A percentile compares a stretch with the other conserved stretches of the same genome.
Evolutionary conservation across 2,329 filamentous ascomycete genomes (phyloP).

Genomic region (Xylaria sp.): DNA sequence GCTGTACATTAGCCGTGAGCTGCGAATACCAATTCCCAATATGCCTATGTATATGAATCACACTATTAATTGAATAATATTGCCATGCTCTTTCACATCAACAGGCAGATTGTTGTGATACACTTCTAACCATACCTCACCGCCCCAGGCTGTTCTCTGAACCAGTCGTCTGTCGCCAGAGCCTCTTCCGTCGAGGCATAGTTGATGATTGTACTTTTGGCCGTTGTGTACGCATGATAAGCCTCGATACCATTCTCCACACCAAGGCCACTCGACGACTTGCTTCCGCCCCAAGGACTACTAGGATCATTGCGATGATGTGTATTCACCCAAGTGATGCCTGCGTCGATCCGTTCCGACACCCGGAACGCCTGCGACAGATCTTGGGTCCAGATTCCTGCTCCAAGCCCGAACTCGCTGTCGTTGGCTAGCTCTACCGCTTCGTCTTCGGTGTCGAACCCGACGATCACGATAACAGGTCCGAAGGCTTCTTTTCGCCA

Average conservation of each 20-base stretch:
- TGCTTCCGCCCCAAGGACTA: slow-evolving; percentile 74
- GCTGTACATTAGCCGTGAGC: neutral
- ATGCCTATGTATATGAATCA: slow-evolving; percentile 15
- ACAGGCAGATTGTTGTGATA: neutral
- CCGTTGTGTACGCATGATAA: slow-evolving; percentile 66
- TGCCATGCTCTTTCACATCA: neutral
- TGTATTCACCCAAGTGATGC: slow-evolving; percentile 67
- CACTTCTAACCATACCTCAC: slow-evolving; percentile 67
- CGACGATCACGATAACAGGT: slow-evolving; percentile 78
- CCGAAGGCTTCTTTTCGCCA: slow-evolving; percentile 86
- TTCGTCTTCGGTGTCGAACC: slow-evolving; percentile 78
- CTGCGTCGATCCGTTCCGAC: slow-evolving; percentile 75
- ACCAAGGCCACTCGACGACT: slow-evolving; percentile 71
- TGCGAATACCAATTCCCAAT: neutral
- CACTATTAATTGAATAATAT: slow-evolving; percentile 28
- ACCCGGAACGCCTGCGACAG: slow-evolving; percentile 78
- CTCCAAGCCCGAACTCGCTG: slow-evolving; percentile 79
- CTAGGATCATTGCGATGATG: slow-evolving; percentile 79
- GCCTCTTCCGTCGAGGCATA: slow-evolving; percentile 67
- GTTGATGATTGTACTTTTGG: slow-evolving; percentile 76
- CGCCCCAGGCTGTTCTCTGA: slow-evolving; percentile 64
- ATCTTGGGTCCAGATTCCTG: slow-evolving; percentile 79
- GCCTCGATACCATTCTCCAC: slow-evolving; percentile 78
- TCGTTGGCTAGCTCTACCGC: slow-evolving; percentile 77
- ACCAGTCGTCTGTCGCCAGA: slow-evolving; percentile 71